Evolutionary conservation across 2,329 filamentous ascomycete species (phyloP).

Genomic region (Fusarium sp.): DNA sequence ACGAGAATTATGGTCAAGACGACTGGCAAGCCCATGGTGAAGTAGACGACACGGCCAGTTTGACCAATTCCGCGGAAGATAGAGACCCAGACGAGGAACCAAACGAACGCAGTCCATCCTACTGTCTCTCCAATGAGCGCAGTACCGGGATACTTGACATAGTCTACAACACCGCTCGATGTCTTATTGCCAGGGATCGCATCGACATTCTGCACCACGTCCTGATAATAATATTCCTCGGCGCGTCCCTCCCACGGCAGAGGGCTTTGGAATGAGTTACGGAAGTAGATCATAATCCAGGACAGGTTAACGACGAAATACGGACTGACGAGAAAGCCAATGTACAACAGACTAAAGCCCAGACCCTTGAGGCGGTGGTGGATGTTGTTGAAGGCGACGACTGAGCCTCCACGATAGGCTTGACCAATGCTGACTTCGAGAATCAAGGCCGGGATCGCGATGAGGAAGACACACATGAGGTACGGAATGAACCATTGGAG

Average conservation of each 20-base stretch:
- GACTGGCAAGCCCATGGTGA: slow-evolving; percentile 72
- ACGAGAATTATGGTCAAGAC: slow-evolving; percentile 69
- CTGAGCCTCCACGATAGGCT: slow-evolving; percentile 67
- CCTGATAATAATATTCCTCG: slow-evolving; percentile 65
- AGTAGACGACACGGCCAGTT: slow-evolving; percentile 71
- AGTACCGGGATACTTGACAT: slow-evolving; percentile 61
- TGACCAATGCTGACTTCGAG: slow-evolving; percentile 78
- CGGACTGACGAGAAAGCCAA: slow-evolving; percentile 67
- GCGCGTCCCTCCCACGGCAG: slow-evolving; percentile 66
- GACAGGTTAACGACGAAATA: slow-evolving; percentile 70
- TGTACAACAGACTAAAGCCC: slow-evolving; percentile 65
- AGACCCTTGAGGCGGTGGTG: slow-evolving; percentile 66
- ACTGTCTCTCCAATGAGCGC: slow-evolving; percentile 68
- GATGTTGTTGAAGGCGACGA: slow-evolving; percentile 68
- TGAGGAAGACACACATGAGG: slow-evolving; percentile 65
- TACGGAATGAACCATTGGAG: slow-evolving; percentile 73
- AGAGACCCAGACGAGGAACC: slow-evolving; percentile 71
- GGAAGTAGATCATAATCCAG: slow-evolving; percentile 72
- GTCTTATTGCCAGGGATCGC: slow-evolving; percentile 57
- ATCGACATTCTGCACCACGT: slow-evolving; percentile 63
- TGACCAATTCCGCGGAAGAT: slow-evolving; percentile 71
- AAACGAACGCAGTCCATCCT: slow-evolving; percentile 69
- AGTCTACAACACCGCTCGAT: slow-evolving; percentile 57
- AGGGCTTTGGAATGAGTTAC: slow-evolving; percentile 66
- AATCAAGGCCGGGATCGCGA: slow-evolving; percentile 68